Evolutionary conservation across 805 yeast genomes (phyloP).

Genomic region (Metschnikowia chrysomelidarum): DNA sequence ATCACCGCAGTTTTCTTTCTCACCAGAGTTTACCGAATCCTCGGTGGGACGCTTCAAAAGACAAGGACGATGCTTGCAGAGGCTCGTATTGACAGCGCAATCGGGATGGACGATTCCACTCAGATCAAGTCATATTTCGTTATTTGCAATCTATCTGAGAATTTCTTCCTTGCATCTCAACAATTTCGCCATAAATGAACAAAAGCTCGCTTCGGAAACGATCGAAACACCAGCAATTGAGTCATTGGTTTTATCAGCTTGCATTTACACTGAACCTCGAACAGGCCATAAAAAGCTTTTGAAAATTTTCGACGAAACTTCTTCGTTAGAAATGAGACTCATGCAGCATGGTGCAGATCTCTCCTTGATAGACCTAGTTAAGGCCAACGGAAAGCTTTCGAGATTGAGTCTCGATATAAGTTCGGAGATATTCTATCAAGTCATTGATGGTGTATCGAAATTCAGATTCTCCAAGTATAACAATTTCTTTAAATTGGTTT

Average conservation of each 20-base stretch:
- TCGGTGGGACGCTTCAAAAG: conserved; percentile 18
- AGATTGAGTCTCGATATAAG: conserved; percentile 47
- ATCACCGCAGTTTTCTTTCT: conserved; percentile 48
- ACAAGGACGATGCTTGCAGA: conserved; percentile 26
- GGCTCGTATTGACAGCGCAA: conserved; percentile 42
- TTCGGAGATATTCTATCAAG: conserved; percentile 43
- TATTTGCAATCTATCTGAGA: conserved; percentile 37
- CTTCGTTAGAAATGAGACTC: conserved; percentile 34
- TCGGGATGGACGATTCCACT: conserved; percentile 54
- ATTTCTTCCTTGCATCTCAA: conserved; percentile 43
- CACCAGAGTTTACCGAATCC: conserved; percentile 18
- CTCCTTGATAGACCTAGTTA: conserved; percentile 47
- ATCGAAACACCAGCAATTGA: conserved; percentile 7
- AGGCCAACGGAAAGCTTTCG: conserved; percentile 33
- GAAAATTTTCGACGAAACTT: conserved; percentile 41
- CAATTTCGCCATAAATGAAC: conserved; percentile 49
- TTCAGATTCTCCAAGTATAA: conserved; percentile 34
- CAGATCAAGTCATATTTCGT: conserved; percentile 41
- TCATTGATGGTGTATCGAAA: conserved; percentile 13
- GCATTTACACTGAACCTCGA: conserved; percentile 16
- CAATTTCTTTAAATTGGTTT: conserved; percentile 27
- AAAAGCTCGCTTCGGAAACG: conserved; percentile 19
- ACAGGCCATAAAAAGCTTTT: conserved; percentile 15
- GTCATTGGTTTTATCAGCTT: conserved; percentile 15
- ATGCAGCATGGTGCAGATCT: conserved; percentile 46